Evolutionary conservation across 169 alveolate species (phyloP).

Genomic region (Plasmodium knowlesi): DNA sequence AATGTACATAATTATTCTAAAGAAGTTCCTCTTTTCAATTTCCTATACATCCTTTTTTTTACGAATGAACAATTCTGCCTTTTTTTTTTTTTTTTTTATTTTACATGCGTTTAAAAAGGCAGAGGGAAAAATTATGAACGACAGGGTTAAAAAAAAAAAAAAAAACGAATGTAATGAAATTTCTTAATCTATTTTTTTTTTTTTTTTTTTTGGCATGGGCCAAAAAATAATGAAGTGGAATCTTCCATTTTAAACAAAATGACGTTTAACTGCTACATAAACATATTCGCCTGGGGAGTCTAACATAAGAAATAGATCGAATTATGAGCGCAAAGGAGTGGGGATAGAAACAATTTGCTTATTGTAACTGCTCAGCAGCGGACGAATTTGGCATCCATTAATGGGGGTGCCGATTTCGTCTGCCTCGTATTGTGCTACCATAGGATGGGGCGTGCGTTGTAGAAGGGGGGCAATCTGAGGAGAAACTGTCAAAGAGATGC

Average conservation of each 20-base stretch:
- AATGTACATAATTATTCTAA: neutral
- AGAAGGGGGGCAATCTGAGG: neutral
- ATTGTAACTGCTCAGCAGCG: neutral
- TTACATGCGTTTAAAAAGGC: neutral
- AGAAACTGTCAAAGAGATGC: neutral
- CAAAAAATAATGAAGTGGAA: neutral
- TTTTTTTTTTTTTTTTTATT: no score
- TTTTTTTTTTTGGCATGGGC: neutral
- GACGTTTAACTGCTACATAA: neutral
- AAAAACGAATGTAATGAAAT: neutral
- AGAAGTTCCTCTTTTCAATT: neutral
- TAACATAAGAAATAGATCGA: neutral
- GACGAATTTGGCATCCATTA: neutral
- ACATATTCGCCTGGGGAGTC: neutral
- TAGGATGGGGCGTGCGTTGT: neutral
- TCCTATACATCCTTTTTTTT: neutral
- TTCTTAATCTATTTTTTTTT: neutral
- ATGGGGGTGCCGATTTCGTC: neutral
- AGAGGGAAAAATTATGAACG: neutral
- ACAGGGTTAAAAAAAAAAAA: neutral
- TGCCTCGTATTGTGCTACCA: neutral
- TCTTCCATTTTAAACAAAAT: neutral
- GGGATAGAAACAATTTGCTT: neutral
- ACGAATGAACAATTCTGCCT: neutral
- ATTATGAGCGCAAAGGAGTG: neutral